These are phyloP conservation scores for Dacryopinax primogenitus DNA, from an alignment of 768 basidiomycete species.

Conservation along the genomic window DNA sequence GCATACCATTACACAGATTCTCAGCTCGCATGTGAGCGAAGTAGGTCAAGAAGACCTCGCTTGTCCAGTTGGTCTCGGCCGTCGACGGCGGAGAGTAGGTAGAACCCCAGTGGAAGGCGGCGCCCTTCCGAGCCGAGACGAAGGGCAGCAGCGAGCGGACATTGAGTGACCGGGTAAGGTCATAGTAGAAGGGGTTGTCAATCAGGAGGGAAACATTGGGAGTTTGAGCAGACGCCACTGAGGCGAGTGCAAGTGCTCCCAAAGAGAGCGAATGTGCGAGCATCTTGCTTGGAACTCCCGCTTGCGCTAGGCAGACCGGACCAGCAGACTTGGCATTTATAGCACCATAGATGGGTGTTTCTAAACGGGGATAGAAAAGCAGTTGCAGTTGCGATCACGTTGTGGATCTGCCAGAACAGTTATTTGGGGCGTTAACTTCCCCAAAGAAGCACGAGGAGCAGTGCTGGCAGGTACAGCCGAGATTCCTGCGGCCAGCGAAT, in stretches of 20 bases:
- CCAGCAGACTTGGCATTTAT: background rate
- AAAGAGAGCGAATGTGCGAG: background rate
- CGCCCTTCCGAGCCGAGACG: background rate
- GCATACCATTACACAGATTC: constrained; percentile 2
- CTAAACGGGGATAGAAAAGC: background rate
- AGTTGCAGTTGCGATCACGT: background rate
- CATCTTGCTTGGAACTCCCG: background rate
- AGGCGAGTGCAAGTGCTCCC: background rate
- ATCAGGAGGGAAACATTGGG: constrained; percentile 1
- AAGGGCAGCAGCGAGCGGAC: background rate
- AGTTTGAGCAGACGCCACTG: background rate
- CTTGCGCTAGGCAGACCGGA: no score
- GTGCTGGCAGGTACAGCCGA: background rate
- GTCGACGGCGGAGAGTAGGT: background rate
- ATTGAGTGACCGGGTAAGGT: background rate
- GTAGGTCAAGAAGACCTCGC: background rate
- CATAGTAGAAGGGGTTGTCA: background rate
- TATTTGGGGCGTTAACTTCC: background rate
- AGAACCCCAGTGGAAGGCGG: background rate
- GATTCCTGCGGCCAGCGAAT: background rate
- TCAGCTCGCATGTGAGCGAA: background rate
- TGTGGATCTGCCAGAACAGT: constrained; percentile 5
- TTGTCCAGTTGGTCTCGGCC: background rate
- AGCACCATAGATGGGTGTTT: background rate
- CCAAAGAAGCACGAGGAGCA: background rate